Conservation (phyloP, 2,329 filamentous ascomycete species). For the Cytospora piceicola region DNA sequence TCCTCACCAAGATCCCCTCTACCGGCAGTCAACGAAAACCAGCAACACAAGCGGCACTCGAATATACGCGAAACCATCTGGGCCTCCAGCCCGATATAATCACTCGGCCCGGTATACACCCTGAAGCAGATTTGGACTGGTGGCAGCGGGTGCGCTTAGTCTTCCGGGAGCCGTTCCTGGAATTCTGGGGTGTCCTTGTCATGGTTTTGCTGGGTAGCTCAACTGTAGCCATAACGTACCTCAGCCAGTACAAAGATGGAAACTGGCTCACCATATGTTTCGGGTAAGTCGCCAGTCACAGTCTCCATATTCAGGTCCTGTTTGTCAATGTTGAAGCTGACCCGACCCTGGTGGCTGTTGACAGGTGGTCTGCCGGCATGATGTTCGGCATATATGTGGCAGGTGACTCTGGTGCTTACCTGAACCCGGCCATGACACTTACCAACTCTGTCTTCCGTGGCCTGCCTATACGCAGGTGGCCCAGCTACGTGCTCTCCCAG, state of each 20-base stretch:
- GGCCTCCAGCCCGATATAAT: slow-evolving; percentile 7
- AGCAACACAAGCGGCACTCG: not conserved
- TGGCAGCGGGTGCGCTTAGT: slow-evolving; percentile 11
- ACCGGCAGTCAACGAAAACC: not conserved
- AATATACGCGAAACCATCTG: slow-evolving; percentile 4
- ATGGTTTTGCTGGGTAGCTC: slow-evolving; percentile 16
- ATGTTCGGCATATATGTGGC: slow-evolving; percentile 19
- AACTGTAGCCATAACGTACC: slow-evolving; percentile 13
- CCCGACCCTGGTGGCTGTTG: not conserved
- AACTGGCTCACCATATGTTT: slow-evolving; percentile 19
- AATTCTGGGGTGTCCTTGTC: slow-evolving; percentile 14
- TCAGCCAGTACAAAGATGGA: slow-evolving; percentile 9
- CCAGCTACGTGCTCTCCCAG: slow-evolving; percentile 10
- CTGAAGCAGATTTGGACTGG: slow-evolving; percentile 1
- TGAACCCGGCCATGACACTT: slow-evolving; percentile 19
- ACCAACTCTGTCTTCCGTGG: slow-evolving; percentile 21
- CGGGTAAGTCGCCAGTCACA: not conserved
- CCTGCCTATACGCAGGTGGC: slow-evolving; percentile 14
- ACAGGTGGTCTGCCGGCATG: slow-evolving; percentile 19
- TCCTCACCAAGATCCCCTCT: not conserved
- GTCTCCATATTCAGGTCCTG: not conserved
- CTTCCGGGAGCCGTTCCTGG: slow-evolving; percentile 12
- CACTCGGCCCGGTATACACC: slow-evolving; percentile 7
- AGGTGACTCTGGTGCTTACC: slow-evolving; percentile 15
- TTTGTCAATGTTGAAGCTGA: not conserved